phyloP scores from a whole-genome alignment of 257 asterid species.

The Knoxia roxburghii region DNA sequence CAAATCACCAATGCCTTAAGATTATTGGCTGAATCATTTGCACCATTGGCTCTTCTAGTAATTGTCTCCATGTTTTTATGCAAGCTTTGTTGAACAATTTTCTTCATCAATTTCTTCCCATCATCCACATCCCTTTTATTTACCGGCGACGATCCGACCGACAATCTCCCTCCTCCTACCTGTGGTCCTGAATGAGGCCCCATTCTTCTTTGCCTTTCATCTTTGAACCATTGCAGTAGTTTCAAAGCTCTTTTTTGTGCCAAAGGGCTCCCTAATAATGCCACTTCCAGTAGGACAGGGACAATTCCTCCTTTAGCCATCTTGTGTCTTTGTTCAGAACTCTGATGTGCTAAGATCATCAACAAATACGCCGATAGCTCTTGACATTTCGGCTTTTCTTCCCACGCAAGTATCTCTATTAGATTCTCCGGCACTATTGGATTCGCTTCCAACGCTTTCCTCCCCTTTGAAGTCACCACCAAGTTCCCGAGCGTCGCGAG shows the following conservation, averaged over 20 bases:
- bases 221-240: constrained; percentile 83
- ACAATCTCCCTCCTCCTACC: constrained; percentile 36
- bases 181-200: constrained; percentile 93
- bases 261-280: constrained; percentile 73
- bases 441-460: constrained; percentile 52
- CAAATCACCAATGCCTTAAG: constrained; percentile 58
- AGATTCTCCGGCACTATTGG: constrained; percentile 52
- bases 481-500: constrained; percentile 58
- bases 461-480: constrained; percentile 55
- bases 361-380: constrained; percentile 62
- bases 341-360: constrained; percentile 85
- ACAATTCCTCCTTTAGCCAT: constrained; percentile 81
- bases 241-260: constrained; percentile 82
- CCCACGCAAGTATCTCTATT: constrained; percentile 76
- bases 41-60: constrained; percentile 62
- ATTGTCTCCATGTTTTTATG: constrained; percentile 71
- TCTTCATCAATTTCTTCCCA: constrained; percentile 70
- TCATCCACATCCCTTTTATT: constrained; percentile 33
- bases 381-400: constrained; percentile 65
- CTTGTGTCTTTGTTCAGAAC: constrained; percentile 65
- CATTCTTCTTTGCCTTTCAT: constrained; percentile 57
- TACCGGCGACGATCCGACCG: constrained; percentile 33
- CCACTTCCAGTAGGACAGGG: constrained; percentile 74
- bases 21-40: constrained; percentile 39
- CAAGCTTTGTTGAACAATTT: constrained; percentile 69